phyloP scores from a whole-genome alignment of 2,329 filamentous ascomycete genomes.

The Intubia oerlemansii region DNA sequence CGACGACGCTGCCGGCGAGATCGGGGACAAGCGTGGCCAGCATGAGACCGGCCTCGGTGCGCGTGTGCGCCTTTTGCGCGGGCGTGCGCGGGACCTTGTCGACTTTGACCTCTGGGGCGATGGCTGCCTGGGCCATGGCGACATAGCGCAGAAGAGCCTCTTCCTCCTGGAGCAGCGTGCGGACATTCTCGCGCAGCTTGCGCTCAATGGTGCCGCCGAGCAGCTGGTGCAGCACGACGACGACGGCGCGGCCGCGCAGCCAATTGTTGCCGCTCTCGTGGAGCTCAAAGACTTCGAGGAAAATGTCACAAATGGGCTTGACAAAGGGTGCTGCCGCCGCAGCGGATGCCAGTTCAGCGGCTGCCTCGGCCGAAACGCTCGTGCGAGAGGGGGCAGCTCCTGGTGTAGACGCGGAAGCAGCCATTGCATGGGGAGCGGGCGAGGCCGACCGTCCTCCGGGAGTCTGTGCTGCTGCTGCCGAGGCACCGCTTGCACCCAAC shows the following conservation, averaged over 20 bases:
- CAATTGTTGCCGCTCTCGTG: conserved; percentile 85
- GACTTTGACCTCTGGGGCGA: conserved; percentile 48
- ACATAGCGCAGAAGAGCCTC: conserved; percentile 62
- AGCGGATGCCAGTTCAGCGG: conserved; percentile 68
- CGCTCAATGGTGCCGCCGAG: conserved; percentile 91
- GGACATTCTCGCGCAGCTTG: conserved; percentile 74
- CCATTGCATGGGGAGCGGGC: too few relatives aligned
- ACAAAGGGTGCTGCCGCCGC: conserved; percentile 66
- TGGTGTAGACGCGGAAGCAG: too few relatives aligned
- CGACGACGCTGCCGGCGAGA: conserved; percentile 80
- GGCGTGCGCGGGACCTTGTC: conserved; percentile 30
- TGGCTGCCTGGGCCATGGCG: conserved; percentile 44
- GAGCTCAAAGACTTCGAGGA: conserved; percentile 85
- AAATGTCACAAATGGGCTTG: conserved; percentile 94
- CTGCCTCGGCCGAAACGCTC: conserved; percentile 17
- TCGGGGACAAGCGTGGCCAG: conserved; percentile 80
- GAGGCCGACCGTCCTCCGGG: too few relatives aligned
- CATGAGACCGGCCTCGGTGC: conserved; percentile 74
- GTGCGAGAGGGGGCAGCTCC: too few relatives aligned
- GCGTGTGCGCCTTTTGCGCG: conserved; percentile 57
- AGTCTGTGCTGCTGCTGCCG: too few relatives aligned
- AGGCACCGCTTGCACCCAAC: too few relatives aligned
- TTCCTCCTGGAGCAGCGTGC: conserved; percentile 56
- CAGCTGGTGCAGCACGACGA: conserved; percentile 88
- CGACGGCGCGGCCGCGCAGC: conserved; percentile 85